Evolutionary conservation across 208 protist genomes (phyloP).

Genomic region (Herpetomonas tarakana): DNA sequence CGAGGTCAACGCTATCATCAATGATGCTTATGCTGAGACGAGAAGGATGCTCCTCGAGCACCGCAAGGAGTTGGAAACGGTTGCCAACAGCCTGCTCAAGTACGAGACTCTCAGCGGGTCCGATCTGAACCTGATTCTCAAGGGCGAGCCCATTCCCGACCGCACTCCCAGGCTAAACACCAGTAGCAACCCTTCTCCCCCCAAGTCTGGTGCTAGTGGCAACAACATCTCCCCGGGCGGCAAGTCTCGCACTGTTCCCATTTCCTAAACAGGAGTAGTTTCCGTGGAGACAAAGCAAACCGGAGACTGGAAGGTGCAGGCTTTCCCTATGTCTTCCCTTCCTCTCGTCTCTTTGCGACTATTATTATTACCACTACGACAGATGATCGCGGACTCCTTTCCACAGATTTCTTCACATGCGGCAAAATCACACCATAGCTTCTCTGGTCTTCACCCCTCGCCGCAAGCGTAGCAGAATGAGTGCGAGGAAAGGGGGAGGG

Average conservation of each 20-base stretch:
- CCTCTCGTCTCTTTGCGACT: too few species aligned
- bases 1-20: conserved; percentile 66
- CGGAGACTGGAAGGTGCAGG: too few species aligned
- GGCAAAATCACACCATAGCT: too few species aligned
- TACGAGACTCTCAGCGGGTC: conserved; percentile 85
- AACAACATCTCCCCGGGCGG: not conserved
- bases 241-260: conserved; percentile 31
- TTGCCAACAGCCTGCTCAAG: conserved; percentile 82
- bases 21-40: conserved; percentile 72
- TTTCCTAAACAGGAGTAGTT: conserved; percentile 29
- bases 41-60: conserved; percentile 64
- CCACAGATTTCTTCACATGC: too few species aligned
- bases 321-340: too few species aligned
- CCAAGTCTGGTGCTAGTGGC: not conserved
- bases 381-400: too few species aligned
- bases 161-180: conserved; percentile 19
- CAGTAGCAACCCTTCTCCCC: conserved; percentile 8
- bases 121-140: conserved; percentile 70
- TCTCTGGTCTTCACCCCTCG: too few species aligned
- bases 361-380: too few species aligned
- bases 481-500: too few species aligned
- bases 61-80: conserved; percentile 57
- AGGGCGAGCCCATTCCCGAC: conserved; percentile 67
- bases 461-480: too few species aligned
- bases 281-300: not conserved